phyloP scores from a whole-genome alignment of 192 early-diverging fungal genomes.

The Coemansia sp. region DNA sequence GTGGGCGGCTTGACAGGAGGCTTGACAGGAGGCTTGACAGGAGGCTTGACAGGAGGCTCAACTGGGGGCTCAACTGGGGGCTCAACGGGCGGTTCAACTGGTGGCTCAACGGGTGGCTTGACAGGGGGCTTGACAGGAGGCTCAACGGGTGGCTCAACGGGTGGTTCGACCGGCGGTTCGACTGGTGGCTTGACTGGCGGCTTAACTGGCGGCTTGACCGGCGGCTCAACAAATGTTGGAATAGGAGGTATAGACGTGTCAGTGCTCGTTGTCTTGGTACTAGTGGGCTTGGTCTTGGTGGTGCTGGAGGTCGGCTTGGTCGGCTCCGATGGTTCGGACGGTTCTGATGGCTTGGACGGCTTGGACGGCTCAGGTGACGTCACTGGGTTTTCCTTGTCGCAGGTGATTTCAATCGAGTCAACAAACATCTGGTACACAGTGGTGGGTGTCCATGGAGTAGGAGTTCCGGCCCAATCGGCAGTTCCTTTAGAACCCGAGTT shows the following conservation, averaged over 20 bases:
- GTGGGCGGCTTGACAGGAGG: not conserved
- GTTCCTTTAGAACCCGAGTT: constrained; percentile 54
- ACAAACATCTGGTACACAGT: constrained; percentile 57
- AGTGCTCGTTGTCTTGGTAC: not conserved
- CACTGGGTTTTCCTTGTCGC: constrained; percentile 4
- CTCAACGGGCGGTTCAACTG: not conserved
- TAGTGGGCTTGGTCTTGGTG: not conserved
- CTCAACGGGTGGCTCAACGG: not conserved
- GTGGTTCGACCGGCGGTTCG: not conserved
- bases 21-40: not conserved
- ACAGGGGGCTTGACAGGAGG: not conserved
- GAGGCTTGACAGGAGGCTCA: not conserved
- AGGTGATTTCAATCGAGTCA: constrained; percentile 49
- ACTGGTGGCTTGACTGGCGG: not conserved
- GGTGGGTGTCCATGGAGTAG: constrained; percentile 53
- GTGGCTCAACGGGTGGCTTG: not conserved
- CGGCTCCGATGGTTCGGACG: not conserved
- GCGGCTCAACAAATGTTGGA: not conserved
- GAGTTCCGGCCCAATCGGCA: constrained; percentile 57
- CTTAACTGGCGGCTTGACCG: not conserved
- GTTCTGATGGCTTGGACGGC: not conserved
- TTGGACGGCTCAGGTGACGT: not conserved
- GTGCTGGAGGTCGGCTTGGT: not conserved
- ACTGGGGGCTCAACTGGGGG: not conserved
- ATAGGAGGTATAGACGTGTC: not conserved